Evolutionary conservation across 2,329 filamentous ascomycete species (phyloP), one percentile per base, ranked within the genome.

Genomic region (Paracorniculantispora psalliotae): DNA sequence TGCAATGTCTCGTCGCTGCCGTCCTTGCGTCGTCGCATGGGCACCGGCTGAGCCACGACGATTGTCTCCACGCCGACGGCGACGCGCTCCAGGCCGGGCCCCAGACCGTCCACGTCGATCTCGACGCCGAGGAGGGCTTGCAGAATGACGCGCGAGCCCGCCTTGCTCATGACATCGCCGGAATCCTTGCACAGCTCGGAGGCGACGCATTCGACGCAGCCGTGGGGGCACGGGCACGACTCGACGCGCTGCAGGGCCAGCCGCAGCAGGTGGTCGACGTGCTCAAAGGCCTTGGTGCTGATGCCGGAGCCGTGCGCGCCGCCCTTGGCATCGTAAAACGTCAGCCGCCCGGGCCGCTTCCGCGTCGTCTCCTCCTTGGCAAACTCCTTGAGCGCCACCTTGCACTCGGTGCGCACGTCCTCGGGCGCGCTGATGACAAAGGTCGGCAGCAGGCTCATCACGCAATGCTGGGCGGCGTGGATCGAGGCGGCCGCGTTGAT

Each of bases 291-390:
- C 70, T 96, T 97, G 41, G 88, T 90, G 62, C 89, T 91, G 65
- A 97, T 96, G 0, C 94, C 94, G 0, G 85, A 89, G 0, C 93
- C 93, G 46, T 84, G 83, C 0, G 89, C 82, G 0, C 93, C 93
- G 8, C 94, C 94, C 73, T 96, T 96, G 2, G 91, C 88, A 70
- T 97, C 94, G 73, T 97, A 99, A 68, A 99, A 96, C 0, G 91
- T 96, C 50, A 99, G 75, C 1, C 94, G 79, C 0, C 92, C 94
- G 0, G 93, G 94, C 4, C 94, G 81, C 74, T 96, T 96, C 30
- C 92, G 82, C 28, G 77, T 75, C 0, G 84, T 86, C 67, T 89
- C 85, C 56, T 79, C 76, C 65, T 84, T 84, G 1, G 90, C 85
- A 63, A 97, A 91, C 72, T 97, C 93, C 72, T 97, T 97, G 61